phyloP scores from a whole-genome alignment of 2,329 filamentous ascomycete genomes.

The Apiospora hydei region DNA sequence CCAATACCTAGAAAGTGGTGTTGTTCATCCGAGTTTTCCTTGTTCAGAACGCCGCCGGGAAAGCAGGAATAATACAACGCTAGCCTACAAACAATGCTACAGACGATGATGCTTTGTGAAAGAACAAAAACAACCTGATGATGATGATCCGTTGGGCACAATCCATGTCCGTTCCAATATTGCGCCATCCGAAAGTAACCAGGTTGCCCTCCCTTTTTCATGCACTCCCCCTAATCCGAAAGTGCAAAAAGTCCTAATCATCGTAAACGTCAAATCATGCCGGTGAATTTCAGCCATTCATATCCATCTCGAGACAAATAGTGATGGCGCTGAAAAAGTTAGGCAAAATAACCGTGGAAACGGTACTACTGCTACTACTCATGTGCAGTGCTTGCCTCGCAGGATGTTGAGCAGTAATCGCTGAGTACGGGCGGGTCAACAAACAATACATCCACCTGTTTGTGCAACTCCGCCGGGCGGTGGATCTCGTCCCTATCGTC shows the following conservation, averaged over 20 bases:
- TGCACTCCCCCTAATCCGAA: neutral
- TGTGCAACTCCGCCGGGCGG: neutral
- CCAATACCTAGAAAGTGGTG: neutral
- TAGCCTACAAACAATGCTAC: conserved; percentile 15
- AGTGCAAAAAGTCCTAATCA: neutral
- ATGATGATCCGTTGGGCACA: neutral
- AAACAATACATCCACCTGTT: neutral
- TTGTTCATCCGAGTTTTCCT: neutral
- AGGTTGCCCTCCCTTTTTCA: neutral
- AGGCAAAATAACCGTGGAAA: conserved; percentile 1
- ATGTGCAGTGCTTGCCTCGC: neutral
- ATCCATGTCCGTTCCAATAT: neutral
- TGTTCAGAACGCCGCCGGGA: neutral
- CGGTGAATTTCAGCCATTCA: neutral
- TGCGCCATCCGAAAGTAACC: neutral
- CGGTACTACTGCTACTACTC: neutral
- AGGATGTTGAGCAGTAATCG: neutral
- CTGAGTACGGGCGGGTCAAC: neutral
- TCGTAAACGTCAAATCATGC: conserved; percentile 17
- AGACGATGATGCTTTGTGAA: neutral
- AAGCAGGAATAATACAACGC: conserved; percentile 1
- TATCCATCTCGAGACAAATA: neutral
- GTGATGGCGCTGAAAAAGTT: neutral
- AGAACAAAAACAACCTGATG: neutral
- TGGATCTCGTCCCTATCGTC: neutral